A percentile compares a stretch with the other conserved stretches of the same genome.
These are phyloP conservation scores for Sporisorium exsertum DNA, from an alignment of 1,284 basidiomycete species.

Conservation along the genomic window DNA sequence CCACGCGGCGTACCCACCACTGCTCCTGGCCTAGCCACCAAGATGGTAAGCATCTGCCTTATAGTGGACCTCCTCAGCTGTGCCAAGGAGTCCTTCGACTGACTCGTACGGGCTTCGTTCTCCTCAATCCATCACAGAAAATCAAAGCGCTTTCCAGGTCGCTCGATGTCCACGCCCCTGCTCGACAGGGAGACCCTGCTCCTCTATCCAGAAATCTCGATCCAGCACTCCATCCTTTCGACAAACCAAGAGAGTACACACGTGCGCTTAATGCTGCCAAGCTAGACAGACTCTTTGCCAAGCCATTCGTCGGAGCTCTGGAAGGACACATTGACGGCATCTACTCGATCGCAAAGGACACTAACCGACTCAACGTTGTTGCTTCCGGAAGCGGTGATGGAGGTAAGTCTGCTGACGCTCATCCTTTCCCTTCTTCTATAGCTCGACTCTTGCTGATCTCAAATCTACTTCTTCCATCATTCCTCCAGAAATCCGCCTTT, in stretches of 20 bases:
- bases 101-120: background rate
- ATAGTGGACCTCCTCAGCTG: background rate
- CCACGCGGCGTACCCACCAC: background rate
- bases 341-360: conserved; percentile 84
- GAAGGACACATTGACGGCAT: conserved; percentile 97
- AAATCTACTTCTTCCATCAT: background rate
- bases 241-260: conserved; percentile 89
- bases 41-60: conserved; percentile 8
- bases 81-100: background rate
- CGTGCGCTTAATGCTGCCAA: conserved; percentile 95
- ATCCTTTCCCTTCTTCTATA: background rate
- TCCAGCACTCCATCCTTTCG: conserved; percentile 92
- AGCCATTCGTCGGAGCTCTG: conserved; percentile 89
- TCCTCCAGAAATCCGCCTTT: conserved; percentile 82
- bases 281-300: conserved; percentile 95
- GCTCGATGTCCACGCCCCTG: conserved; percentile 78
- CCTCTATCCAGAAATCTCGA: conserved; percentile 92
- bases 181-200: conserved; percentile 78
- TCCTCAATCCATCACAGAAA: conserved; percentile 73
- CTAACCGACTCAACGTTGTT: conserved; percentile 81
- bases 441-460: background rate
- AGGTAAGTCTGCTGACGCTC: conserved; percentile 33
- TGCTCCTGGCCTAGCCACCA: background rate
- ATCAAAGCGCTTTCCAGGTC: conserved; percentile 88
- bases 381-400: conserved; percentile 96